These are phyloP conservation scores for Cladosporium sp. DNA, from an alignment of 2,329 filamentous ascomycete genomes.

Conservation along the genomic window DNA sequence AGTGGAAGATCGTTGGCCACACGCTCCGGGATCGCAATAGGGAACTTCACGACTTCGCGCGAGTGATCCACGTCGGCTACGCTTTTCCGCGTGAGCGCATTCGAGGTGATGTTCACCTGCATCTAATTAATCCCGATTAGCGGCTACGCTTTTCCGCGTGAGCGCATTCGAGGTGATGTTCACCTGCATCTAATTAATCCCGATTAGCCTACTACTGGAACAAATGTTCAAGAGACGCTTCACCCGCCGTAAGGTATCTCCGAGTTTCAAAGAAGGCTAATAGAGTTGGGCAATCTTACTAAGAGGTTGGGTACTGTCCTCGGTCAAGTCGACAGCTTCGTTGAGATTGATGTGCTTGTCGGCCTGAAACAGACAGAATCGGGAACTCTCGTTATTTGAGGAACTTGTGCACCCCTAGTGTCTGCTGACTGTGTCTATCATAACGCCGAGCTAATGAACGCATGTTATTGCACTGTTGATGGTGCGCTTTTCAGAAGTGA, in stretches of 20 bases:
- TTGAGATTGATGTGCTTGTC: slow-evolving; percentile 90
- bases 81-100: slow-evolving; percentile 85
- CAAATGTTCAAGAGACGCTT: slow-evolving; percentile 59
- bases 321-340: slow-evolving; percentile 77
- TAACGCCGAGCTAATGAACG: no score
- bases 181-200: slow-evolving; percentile 64
- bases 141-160: slow-evolving; percentile 86
- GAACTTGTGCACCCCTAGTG: no score
- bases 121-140: slow-evolving; percentile 56
- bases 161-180: slow-evolving; percentile 91
- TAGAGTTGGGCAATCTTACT: slow-evolving; percentile 75
- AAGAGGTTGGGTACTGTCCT: slow-evolving; percentile 85
- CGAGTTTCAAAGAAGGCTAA: slow-evolving; percentile 75
- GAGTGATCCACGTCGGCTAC: slow-evolving; percentile 70
- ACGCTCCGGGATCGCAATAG: no score
- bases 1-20: no score
- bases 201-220: slow-evolving; percentile 29
- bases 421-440: no score
- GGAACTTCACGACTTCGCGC: no score
- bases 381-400: slow-evolving; percentile 66
- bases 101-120: slow-evolving; percentile 91
- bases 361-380: slow-evolving; percentile 85
- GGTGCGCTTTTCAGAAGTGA: no score
- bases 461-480: no score
- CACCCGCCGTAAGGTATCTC: slow-evolving; percentile 67